Conservation (phyloP, 2,329 filamentous ascomycete genomes). For the Endoconidiophora polonica region DNA sequence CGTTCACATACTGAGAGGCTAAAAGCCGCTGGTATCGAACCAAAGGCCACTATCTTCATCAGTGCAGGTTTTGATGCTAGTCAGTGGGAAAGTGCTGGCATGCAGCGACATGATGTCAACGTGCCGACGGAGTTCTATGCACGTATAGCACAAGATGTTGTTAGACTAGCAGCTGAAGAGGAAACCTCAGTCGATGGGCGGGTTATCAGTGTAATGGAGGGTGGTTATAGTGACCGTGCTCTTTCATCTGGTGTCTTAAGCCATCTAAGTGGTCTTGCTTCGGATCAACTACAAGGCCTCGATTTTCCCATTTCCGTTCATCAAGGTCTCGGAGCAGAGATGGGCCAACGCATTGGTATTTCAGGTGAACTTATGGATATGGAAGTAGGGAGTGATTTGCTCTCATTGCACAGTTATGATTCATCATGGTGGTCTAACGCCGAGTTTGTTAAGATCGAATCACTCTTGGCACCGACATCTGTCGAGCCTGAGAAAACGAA, state of each 20-base stretch:
- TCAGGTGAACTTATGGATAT: slow-evolving; percentile 3
- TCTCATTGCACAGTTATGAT: slow-evolving; percentile 36
- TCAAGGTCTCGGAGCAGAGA: slow-evolving; percentile 38
- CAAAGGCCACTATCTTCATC: slow-evolving; percentile 80
- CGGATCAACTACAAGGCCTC: slow-evolving; percentile 26
- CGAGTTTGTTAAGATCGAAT: slow-evolving; percentile 54
- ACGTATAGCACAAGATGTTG: slow-evolving; percentile 70
- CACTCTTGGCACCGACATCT: slow-evolving; percentile 33
- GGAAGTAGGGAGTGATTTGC: slow-evolving; percentile 14
- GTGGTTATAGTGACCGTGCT: slow-evolving; percentile 87
- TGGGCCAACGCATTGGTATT: slow-evolving; percentile 33
- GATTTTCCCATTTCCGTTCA: slow-evolving; percentile 7
- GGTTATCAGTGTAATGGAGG: slow-evolving; percentile 84
- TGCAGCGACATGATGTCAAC: slow-evolving; percentile 92
- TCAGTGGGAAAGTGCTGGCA: slow-evolving; percentile 78
- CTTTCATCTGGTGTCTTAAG: slow-evolving; percentile 77
- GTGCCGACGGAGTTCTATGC: slow-evolving; percentile 96
- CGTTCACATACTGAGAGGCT: slow-evolving; percentile 52
- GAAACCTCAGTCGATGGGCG: slow-evolving; percentile 63
- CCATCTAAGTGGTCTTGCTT: slow-evolving; percentile 69
- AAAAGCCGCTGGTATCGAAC: slow-evolving; percentile 38
- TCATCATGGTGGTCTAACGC: slow-evolving; percentile 52
- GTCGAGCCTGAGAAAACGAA: slow-evolving; percentile 37
- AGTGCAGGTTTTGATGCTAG: slow-evolving; percentile 96
- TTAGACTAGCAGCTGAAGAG: slow-evolving; percentile 65